Evolutionary conservation across 2,329 filamentous ascomycete genomes (phyloP), one percentile per base, ranked within the genome.

Genomic region (Ophiostoma sp.): DNA sequence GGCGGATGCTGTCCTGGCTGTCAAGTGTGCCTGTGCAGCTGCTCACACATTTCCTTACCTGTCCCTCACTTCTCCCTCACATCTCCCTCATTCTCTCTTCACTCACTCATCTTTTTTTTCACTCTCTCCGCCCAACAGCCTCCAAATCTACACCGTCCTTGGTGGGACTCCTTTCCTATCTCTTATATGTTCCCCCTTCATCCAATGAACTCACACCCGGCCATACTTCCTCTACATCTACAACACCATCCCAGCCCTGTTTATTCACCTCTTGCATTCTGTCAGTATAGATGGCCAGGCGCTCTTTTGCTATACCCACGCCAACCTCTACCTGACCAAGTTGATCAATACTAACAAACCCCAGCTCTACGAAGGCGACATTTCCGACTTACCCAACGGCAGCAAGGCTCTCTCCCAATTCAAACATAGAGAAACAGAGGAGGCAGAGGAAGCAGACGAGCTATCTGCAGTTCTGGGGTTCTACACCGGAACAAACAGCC

Each of bases 371-470:
- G 62, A 70, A 17, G 17, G n/a, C n/a, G n/a, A 41, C 3, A 36
- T 74, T 4, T 41, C 41, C 23, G 39, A 23, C 4, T 67, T 74
- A 4, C 70, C 73, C 10, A 75, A 75, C 74, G 74, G 74, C 68
- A 54, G 66, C 15, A 68, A 68, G 17, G 73, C 71, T 1, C 67
- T 74, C 0, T 36, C 67, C 13, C 31, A 7, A 1, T 75, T 72
- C 41, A 72, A 66, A 44, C 72, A 68, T 10, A 69, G 17, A 20
- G 69, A 69, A 15, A 35, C 36, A 17, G 48, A 68, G 13, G 66
- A 70, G 23, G 44, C 33, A 17, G 57, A 68, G 10, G 66, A 70
- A 31, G 44, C 69, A 17, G 67, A 69, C 48, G 69, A 70, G n/a
- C 68, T 57, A 6, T 67, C 41, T 17, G 27, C 41, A 23, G 13